Evolutionary conservation across 2,329 filamentous ascomycete genomes (phyloP).

Genomic region (Alternaria sp.): DNA sequence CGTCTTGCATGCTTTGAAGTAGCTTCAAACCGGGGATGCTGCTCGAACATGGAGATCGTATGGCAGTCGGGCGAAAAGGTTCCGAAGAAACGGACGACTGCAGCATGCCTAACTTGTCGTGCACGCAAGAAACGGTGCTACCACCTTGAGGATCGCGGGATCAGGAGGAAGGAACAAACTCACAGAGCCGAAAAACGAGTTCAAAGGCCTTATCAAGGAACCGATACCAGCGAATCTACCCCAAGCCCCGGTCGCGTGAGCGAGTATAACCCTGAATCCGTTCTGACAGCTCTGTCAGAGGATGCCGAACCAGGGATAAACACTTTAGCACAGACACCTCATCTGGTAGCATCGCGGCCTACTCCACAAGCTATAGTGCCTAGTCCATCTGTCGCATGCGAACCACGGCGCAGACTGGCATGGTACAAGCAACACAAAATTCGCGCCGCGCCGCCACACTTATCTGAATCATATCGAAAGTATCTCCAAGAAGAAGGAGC

Average conservation of each 20-base stretch:
- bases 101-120: conserved; percentile 4
- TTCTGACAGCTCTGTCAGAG: conserved; percentile 12
- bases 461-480: conserved; percentile 5
- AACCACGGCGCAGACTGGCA: conserved; percentile 2
- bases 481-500: conserved; percentile 13
- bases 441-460: background rate
- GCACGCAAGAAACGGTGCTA: conserved; percentile 15
- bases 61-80: conserved; percentile 6
- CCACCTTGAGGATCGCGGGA: background rate
- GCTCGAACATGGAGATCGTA: conserved; percentile 1
- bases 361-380: background rate
- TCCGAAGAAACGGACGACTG: conserved; percentile 1
- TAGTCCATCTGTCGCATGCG: background rate
- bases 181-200: background rate
- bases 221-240: background rate
- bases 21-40: background rate
- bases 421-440: conserved; percentile 14
- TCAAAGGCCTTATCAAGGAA: background rate
- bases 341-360: background rate
- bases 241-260: conserved; percentile 11
- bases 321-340: background rate
- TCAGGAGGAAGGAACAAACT: background rate
- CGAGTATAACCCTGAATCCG: conserved; percentile 12
- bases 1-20: background rate
- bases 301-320: conserved; percentile 1